A percentile compares a stretch with the other conserved stretches of the same genome.
These are phyloP conservation scores for Chimonanthus praecox DNA, from an alignment of 164 flowering plant genomes.

Conservation along the genomic window DNA sequence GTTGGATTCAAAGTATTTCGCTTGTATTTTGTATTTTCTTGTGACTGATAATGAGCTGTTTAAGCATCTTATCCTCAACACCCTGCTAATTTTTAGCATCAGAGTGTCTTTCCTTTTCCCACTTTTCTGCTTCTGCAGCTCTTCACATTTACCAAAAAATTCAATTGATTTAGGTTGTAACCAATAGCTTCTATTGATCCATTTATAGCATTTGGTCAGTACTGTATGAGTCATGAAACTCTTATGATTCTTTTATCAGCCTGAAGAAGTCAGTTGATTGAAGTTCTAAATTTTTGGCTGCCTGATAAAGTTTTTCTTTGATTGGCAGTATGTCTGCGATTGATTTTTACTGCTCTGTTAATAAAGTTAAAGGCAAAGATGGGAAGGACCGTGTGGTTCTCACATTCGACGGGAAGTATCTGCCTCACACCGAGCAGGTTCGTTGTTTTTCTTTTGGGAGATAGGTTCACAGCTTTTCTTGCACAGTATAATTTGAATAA, in stretches of 20 bases:
- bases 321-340: slow-evolving; percentile 83
- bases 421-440: slow-evolving; percentile 84
- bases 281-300: neutral
- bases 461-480: slow-evolving; percentile 1
- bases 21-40: too few species aligned
- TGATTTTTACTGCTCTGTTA: slow-evolving; percentile 97
- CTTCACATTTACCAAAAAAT: too few species aligned
- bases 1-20: too few species aligned
- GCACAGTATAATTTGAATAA: neutral
- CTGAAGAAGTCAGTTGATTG: neutral
- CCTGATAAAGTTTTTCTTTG: slow-evolving; percentile 3
- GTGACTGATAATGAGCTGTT: too few species aligned
- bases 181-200: neutral
- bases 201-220: neutral
- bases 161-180: neutral
- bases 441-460: slow-evolving; percentile 10
- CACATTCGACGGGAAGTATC: slow-evolving; percentile 87
- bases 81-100: too few species aligned
- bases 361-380: slow-evolving; percentile 78
- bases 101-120: too few species aligned
- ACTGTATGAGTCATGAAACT: neutral
- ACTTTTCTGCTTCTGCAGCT: too few species aligned
- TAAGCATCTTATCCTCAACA: too few species aligned
- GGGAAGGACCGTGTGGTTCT: slow-evolving; percentile 90
- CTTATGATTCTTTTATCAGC: neutral